Base-by-base conservation (phyloP, 768 basidiomycete species). In the Lyophyllum semitale region DNA sequence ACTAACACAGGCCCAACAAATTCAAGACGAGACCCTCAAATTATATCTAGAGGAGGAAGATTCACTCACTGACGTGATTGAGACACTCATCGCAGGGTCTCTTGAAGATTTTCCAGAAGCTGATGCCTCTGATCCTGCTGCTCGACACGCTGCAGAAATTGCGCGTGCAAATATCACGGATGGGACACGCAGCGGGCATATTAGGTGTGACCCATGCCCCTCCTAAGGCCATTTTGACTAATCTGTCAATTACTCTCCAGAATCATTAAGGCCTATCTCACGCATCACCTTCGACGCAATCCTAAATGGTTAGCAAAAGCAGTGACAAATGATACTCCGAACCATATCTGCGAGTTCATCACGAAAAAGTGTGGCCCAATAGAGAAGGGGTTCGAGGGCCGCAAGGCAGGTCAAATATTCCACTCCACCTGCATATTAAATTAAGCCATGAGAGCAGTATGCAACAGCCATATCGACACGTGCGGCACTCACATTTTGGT, bases 401-500 rank as follows among this genome's bases (percentile, higher is more conserved):
- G 42, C 3, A 43, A 43, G n/a, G 42, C 22, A 23, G n/a, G 35
- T 25, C 38, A 41, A 22, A 6, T 7, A 7, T 41, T 41, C 17
- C 5, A n/a, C 6, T 7, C 8, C 18, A 5, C 22, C 6, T 7
- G 8, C 11, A 17, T 13, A 37, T 17, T 37, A 13, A 37, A 12
- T 5, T 20, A 11, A 43, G 12, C 22, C 25, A 8, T 25, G 17
- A 20, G 8, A 43, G 12, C 42, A 52, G 47, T 60, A 50, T 53
- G 42, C 59, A 15, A 63, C 57, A 26, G 60, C 57, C n/a, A 49
- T 63, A 30, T 63, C 59, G 0, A 60, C 57, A 7, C 54, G 53
- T 18, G 59, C 62, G 3, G 62, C 62, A 8, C 40, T 63, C 1
- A 55, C 54, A 0, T 47, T 53, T 22, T 63, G 62, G 62, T 63